Conservation (phyloP, 139 green algal genomes). For the Penium margaritaceum region DNA sequence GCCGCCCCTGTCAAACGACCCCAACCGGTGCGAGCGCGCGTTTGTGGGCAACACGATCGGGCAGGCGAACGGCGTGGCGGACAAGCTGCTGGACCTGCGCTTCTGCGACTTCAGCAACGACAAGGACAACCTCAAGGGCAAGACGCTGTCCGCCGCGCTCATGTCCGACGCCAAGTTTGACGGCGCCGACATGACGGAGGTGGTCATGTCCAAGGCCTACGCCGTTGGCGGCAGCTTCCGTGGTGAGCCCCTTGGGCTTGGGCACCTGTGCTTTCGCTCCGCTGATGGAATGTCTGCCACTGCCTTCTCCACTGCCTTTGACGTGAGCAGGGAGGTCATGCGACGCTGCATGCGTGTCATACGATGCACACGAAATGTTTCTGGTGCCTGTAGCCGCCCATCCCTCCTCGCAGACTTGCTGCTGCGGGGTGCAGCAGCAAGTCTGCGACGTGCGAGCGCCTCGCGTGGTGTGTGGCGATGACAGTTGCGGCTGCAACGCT, state of each 20-base stretch:
- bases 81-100: constrained; percentile 83
- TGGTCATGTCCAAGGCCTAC: constrained; percentile 87
- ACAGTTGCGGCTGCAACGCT: too few species aligned
- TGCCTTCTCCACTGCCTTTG: neutral
- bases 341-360: too few species aligned
- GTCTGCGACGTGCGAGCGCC: too few species aligned
- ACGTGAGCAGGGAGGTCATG: too few species aligned
- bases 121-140: constrained; percentile 60
- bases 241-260: constrained; percentile 18
- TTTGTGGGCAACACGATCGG: constrained; percentile 42
- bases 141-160: constrained; percentile 78
- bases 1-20: constrained; percentile 33
- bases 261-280: neutral
- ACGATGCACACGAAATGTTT: too few species aligned
- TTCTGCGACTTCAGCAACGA: constrained; percentile 39
- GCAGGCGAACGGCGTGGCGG: constrained; percentile 85
- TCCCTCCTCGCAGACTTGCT: too few species aligned
- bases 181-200: constrained; percentile 57
- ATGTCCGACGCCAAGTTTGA: constrained; percentile 61
- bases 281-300: neutral
- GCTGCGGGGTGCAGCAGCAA: too few species aligned
- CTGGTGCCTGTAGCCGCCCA: too few species aligned
- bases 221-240: constrained; percentile 65
- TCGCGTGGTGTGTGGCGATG: too few species aligned
- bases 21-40: constrained; percentile 32